Conservation (phyloP, 345 rosid genomes). For the Nasturtium officinale region DNA sequence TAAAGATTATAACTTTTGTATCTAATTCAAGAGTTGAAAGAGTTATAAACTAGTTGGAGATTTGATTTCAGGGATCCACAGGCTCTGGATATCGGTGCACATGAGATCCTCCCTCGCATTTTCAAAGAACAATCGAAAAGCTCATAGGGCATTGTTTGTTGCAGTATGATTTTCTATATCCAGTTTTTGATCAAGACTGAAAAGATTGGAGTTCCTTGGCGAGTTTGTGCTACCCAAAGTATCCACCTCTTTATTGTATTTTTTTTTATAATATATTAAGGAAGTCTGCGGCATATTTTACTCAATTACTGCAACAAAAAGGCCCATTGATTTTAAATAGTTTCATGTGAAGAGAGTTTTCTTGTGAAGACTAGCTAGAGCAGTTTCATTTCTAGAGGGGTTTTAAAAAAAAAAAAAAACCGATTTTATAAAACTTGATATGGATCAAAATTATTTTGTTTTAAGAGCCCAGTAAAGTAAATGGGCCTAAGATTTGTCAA, state of each 20-base stretch:
- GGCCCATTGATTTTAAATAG: background rate
- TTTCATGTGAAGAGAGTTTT: too few species aligned
- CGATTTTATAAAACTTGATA: too few species aligned
- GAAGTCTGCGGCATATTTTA: background rate
- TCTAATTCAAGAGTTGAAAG: background rate
- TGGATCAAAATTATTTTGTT: too few species aligned
- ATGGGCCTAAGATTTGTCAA: constrained; percentile 5
- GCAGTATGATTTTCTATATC: constrained; percentile 13
- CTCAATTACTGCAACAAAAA: background rate
- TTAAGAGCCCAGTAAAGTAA: background rate
- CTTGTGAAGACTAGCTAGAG: too few species aligned
- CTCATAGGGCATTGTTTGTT: constrained; percentile 33
- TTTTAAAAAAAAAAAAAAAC: too few species aligned
- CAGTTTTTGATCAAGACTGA: constrained; percentile 32
- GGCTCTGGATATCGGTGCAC: constrained; percentile 64
- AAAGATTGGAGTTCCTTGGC: constrained; percentile 23
- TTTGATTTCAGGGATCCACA: constrained; percentile 78
- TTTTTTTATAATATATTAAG: background rate
- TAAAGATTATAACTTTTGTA: background rate
- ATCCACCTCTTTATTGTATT: constrained; percentile 5
- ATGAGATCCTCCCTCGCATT: constrained; percentile 85
- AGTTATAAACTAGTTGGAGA: background rate
- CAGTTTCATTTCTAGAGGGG: background rate
- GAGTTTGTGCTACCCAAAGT: constrained; percentile 23
- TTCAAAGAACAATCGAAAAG: constrained; percentile 58